These are phyloP conservation scores for Ophiostoma himal-ulmi DNA, from an alignment of 2,329 filamentous ascomycete genomes.

Conservation along the genomic window DNA sequence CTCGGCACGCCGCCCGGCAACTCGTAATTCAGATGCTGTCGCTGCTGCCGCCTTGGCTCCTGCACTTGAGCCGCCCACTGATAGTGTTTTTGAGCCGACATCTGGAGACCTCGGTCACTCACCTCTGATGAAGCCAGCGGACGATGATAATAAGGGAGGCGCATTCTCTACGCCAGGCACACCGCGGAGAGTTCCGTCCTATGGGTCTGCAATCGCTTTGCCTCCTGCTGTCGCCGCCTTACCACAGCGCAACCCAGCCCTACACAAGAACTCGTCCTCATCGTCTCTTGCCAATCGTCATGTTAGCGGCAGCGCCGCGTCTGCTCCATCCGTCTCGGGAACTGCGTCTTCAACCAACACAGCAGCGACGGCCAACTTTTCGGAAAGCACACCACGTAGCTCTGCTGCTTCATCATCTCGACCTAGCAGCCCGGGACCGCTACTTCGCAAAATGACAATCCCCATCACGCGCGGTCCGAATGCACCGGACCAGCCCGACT, in stretches of 20 bases:
- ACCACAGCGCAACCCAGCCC: slow-evolving; percentile 9
- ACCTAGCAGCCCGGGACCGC: slow-evolving; percentile 57
- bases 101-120: slow-evolving; percentile 73
- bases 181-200: neutral
- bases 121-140: slow-evolving; percentile 56
- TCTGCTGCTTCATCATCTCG: slow-evolving; percentile 64
- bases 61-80: slow-evolving; percentile 42
- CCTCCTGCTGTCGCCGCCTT: slow-evolving; percentile 15
- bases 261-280: slow-evolving; percentile 14
- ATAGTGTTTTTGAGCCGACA: slow-evolving; percentile 79
- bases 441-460: slow-evolving; percentile 55
- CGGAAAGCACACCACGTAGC: slow-evolving; percentile 60
- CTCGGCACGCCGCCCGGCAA: slow-evolving; percentile 43
- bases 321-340: slow-evolving; percentile 52
- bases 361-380: slow-evolving; percentile 58
- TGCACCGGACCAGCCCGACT: slow-evolving; percentile 65
- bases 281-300: slow-evolving; percentile 20
- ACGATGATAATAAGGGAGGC: slow-evolving; percentile 34
- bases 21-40: slow-evolving; percentile 20
- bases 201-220: neutral
- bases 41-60: slow-evolving; percentile 25
- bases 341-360: slow-evolving; percentile 49
- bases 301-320: slow-evolving; percentile 16
- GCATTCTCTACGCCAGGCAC: neutral
- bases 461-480: slow-evolving; percentile 46